Base-by-base conservation (phyloP, 208 protist genomes). In the Cochliopodium minus region DNA sequence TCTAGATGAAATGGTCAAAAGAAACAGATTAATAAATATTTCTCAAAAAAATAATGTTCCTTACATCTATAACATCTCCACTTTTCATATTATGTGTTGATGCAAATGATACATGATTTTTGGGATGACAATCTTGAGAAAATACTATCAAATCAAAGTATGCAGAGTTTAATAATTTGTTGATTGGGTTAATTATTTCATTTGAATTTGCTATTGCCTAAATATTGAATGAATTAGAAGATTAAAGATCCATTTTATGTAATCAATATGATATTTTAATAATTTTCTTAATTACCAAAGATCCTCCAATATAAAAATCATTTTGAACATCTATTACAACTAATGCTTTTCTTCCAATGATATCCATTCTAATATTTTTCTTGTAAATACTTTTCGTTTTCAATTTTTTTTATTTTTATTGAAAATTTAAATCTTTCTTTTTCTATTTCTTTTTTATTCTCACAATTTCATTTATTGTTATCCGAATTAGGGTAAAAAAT, bases 251-350 rank as follows among this genome's bases (percentile, higher is more conserved):
- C 30, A 9, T 22, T 22, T 46, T 36, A 56, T 26, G 46, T 53
- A 15, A 22, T 57, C 11, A 43, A 17, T 17, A 43, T 23, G 51
- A 9, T 9, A 62, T 28, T n/a, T 67, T 56, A 0, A 4, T 23
- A 40, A 39, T 43, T 29, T 67, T 26, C 1, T 13, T 9, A 0
- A 73, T 64, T 15, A 60, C 35, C 4, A 78, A 25, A 26, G 62
- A 52, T 11, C 73, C 73, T 20, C 60, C 72, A 34, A 68, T 26
- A 42, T 59, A 69, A 47, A 79, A 79, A 53, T 79, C 74, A 52
- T 79, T 72, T 59, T 79, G 73, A 6, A 79, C 29, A 61, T 79
- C 73, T 7, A 78, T 39, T 35, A 79, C 57, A n/a, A 78, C 33
- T 42, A 78, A 55, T 15, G 58, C 70, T n/a, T 53, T 58, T 38